phyloP scores from a whole-genome alignment of 495 filamentous ascomycete genomes.

The Hypoxylon perforatum region DNA sequence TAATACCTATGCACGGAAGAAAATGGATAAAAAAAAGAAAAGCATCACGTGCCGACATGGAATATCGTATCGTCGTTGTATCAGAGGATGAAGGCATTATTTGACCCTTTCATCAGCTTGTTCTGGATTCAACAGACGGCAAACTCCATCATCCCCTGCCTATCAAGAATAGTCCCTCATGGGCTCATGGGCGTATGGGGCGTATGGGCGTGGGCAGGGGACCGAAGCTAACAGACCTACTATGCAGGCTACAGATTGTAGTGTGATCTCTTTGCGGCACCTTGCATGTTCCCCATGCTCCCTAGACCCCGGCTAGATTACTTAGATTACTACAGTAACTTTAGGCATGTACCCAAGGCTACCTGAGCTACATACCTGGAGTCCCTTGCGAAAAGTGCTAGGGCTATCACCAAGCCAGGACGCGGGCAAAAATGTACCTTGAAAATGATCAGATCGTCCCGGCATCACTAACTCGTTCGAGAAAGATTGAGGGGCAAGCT shows the following conservation, averaged over 20 bases:
- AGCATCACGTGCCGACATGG: slow-evolving; percentile 3
- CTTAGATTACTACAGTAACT: slow-evolving; percentile 32
- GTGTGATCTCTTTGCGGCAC: slow-evolving; percentile 45
- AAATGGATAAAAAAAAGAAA: slow-evolving; percentile 6
- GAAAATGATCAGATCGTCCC: slow-evolving; percentile 43
- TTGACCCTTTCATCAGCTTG: slow-evolving; percentile 29
- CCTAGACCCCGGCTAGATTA: slow-evolving; percentile 36
- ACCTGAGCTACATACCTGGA: slow-evolving; percentile 3
- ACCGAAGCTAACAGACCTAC: slow-evolving; percentile 22
- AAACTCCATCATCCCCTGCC: slow-evolving; percentile 37
- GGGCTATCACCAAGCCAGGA: slow-evolving; percentile 43
- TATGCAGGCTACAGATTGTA: slow-evolving; percentile 37
- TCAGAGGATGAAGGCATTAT: slow-evolving; percentile 28
- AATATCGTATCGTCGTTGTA: slow-evolving; percentile 1
- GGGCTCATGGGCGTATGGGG: too few species aligned
- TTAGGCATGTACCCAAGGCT: too few species aligned
- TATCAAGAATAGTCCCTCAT: slow-evolving; percentile 33
- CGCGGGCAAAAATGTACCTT: slow-evolving; percentile 39
- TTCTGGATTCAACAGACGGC: slow-evolving; percentile 22
- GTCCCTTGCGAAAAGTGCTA: slow-evolving; percentile 32
- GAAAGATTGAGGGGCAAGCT: slow-evolving; percentile 40
- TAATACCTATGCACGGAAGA: too few species aligned
- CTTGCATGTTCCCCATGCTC: slow-evolving; percentile 44
- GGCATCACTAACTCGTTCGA: slow-evolving; percentile 41
- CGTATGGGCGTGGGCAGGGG: slow-evolving; percentile 24